These are phyloP conservation scores for Phaffomyces opuntiae DNA, from an alignment of 805 yeast species.

Conservation along the genomic window DNA sequence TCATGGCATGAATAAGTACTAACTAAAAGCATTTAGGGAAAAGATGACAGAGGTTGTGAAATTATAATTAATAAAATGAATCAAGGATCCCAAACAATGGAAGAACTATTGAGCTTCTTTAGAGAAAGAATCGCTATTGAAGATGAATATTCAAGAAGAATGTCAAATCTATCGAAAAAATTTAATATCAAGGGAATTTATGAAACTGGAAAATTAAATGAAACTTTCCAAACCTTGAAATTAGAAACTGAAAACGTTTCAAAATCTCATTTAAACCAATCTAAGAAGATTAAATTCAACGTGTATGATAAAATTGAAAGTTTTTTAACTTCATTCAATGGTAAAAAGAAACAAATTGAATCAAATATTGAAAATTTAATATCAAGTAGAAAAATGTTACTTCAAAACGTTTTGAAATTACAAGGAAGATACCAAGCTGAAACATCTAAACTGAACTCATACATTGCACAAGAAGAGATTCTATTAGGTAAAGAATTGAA, in stretches of 20 bases:
- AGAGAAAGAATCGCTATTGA: conserved; percentile 57
- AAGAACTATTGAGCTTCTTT: conserved; percentile 41
- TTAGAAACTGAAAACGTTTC: conserved; percentile 55
- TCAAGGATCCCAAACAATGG: conserved; percentile 52
- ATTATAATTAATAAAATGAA: conserved; percentile 50
- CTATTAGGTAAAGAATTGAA: conserved; percentile 72
- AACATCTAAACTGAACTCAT: conserved; percentile 51
- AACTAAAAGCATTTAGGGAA: conserved; percentile 33
- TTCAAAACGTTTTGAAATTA: conserved; percentile 29
- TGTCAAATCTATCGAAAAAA: conserved; percentile 44
- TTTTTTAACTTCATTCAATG: conserved; percentile 44
- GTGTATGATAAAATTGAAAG: conserved; percentile 45
- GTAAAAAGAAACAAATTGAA: conserved; percentile 51
- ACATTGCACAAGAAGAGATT: conserved; percentile 54
- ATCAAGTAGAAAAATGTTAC: conserved; percentile 35
- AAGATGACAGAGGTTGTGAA: conserved; percentile 52
- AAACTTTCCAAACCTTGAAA: conserved; percentile 51
- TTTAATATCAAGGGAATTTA: conserved; percentile 39
- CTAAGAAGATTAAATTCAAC: conserved; percentile 43
- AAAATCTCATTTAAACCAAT: conserved; percentile 45
- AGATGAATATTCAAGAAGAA: conserved; percentile 58
- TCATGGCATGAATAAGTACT: neutral
- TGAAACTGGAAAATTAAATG: conserved; percentile 53
- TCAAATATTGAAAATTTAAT: conserved; percentile 48
- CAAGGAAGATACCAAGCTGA: conserved; percentile 49